Evolutionary conservation across 2,329 filamentous ascomycete genomes (phyloP).

Genomic region (Pseudocercospora fuligena): DNA sequence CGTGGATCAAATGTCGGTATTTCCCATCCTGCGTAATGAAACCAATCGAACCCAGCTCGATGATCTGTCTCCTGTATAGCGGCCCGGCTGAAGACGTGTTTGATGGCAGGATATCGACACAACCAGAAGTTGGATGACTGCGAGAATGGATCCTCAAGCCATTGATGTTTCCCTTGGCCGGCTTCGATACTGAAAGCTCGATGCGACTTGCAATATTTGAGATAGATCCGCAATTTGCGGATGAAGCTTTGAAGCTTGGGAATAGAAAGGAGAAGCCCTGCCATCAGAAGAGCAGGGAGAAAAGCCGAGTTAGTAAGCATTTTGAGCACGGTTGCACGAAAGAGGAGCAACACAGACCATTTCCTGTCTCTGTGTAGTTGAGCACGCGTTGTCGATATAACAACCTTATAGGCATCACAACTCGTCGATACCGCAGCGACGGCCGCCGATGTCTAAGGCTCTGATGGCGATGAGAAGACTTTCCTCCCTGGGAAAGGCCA

Average conservation of each 20-base stretch:
- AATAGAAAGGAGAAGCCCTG: background rate
- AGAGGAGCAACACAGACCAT: background rate
- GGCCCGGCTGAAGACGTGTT: slow-evolving; percentile 11
- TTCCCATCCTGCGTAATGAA: slow-evolving; percentile 14
- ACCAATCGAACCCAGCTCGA: slow-evolving; percentile 14
- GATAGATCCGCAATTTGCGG: slow-evolving; percentile 4
- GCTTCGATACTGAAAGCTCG: slow-evolving; percentile 4
- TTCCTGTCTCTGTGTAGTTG: background rate
- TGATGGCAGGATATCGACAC: slow-evolving; percentile 7
- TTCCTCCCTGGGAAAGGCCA: background rate
- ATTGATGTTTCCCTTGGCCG: slow-evolving; percentile 1
- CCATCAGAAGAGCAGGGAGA: background rate
- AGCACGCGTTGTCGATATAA: background rate
- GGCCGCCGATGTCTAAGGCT: background rate
- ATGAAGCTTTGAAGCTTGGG: background rate
- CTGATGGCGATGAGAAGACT: background rate
- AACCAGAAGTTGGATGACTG: slow-evolving; percentile 13
- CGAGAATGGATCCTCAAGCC: slow-evolving; percentile 15
- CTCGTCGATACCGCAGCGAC: background rate
- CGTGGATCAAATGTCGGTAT: slow-evolving; percentile 13
- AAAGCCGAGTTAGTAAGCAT: slow-evolving; percentile 1
- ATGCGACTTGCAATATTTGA: slow-evolving; percentile 4
- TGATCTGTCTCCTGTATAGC: slow-evolving; percentile 14
- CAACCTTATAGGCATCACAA: background rate
- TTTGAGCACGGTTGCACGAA: background rate